Evolutionary conservation across 2,329 filamentous ascomycete species (phyloP).

Genomic region (Botryotinia globosa): DNA sequence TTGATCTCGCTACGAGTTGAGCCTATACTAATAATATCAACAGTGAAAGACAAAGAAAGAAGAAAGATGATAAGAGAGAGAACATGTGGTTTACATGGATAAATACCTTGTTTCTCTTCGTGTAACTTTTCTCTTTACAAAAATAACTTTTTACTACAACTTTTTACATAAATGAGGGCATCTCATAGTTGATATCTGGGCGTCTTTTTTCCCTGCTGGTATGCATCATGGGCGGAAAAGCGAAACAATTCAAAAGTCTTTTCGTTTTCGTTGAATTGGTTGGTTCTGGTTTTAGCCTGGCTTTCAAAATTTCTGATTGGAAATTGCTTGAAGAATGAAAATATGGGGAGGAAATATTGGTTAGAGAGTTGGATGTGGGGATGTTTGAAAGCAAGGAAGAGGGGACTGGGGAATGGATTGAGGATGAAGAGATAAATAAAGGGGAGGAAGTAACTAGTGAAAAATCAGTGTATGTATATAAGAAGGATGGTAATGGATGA

Average conservation of each 20-base stretch:
- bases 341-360: background rate
- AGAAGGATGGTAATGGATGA: slow-evolving; percentile 12
- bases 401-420: background rate
- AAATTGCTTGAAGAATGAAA: background rate
- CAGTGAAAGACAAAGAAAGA: slow-evolving; percentile 65
- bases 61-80: slow-evolving; percentile 64
- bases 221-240: slow-evolving; percentile 11
- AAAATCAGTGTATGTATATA: slow-evolving; percentile 2
- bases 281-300: slow-evolving; percentile 10
- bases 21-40: slow-evolving; percentile 40
- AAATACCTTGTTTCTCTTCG: background rate
- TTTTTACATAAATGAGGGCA: slow-evolving; percentile 10
- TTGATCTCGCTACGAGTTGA: slow-evolving; percentile 10
- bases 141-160: slow-evolving; percentile 8
- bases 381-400: background rate
- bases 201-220: slow-evolving; percentile 9
- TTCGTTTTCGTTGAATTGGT: background rate
- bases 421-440: background rate
- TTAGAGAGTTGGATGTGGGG: background rate
- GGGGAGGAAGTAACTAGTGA: background rate
- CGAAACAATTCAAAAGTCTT: slow-evolving; percentile 3
- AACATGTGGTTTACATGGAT: slow-evolving; percentile 40
- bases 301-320: slow-evolving; percentile 7
- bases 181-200: slow-evolving; percentile 8
- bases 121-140: background rate